A percentile compares a stretch with the other conserved stretches of the same genome.
phyloP scores from a whole-genome alignment of 306 rosid genomes.

The Ochetophila trinervis region DNA sequence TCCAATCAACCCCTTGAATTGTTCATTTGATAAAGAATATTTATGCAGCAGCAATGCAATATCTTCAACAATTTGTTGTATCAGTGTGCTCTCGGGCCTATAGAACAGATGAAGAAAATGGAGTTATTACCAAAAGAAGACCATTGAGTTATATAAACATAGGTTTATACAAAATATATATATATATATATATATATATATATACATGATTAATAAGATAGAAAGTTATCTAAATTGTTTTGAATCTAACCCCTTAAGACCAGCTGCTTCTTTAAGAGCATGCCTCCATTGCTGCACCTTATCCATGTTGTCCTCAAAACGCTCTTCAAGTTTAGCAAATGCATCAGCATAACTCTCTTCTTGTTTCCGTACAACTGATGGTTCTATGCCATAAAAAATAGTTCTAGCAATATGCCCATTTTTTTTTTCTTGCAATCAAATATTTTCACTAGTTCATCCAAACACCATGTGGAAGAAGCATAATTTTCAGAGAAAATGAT shows the following conservation, averaged over 20 bases:
- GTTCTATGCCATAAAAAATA: neutral
- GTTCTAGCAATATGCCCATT: neutral
- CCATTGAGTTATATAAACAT: too few relatives aligned
- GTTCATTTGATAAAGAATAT: too few relatives aligned
- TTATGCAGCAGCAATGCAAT: too few relatives aligned
- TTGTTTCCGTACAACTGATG: neutral
- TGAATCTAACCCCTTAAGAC: neutral
- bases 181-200: too few relatives aligned
- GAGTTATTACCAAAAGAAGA: too few relatives aligned
- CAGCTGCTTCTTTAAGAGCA: neutral
- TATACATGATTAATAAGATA: too few relatives aligned
- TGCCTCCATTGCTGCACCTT: neutral
- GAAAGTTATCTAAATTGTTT: too few relatives aligned
- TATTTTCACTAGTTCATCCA: neutral
- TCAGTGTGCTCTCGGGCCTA: too few relatives aligned
- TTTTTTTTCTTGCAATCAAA: neutral
- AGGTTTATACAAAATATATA: too few relatives aligned
- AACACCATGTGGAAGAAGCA: neutral
- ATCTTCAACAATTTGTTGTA: too few relatives aligned
- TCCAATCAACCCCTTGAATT: neutral
- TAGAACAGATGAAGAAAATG: too few relatives aligned
- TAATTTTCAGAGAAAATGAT: neutral
- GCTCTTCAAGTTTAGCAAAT: neutral
- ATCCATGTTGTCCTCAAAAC: neutral
- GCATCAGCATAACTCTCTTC: neutral